phyloP scores from a whole-genome alignment of 805 yeast genomes.

The Teunomyces stri region DNA sequence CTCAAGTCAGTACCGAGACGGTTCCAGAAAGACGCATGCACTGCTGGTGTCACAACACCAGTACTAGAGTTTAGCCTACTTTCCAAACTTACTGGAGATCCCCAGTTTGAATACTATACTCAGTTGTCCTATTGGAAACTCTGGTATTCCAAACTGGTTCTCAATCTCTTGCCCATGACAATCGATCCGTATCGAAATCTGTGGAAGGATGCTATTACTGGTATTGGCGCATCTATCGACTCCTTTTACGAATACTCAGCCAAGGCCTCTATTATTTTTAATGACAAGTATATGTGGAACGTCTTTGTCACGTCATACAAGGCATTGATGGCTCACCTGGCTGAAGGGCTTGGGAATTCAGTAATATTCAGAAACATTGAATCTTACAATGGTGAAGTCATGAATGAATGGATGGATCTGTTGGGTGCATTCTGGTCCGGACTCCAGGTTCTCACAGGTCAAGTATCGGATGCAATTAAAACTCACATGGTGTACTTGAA shows the following conservation, averaged over 20 bases:
- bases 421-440: conserved; percentile 90
- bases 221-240: conserved; percentile 89
- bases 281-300: conserved; percentile 62
- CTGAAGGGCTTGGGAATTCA: conserved; percentile 18
- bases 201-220: conserved; percentile 63
- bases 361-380: conserved; percentile 59
- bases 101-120: conserved; percentile 61
- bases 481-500: conserved; percentile 65
- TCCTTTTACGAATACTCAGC: conserved; percentile 87
- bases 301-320: conserved; percentile 49
- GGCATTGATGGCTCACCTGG: conserved; percentile 50
- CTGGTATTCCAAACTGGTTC: conserved; percentile 63
- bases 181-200: conserved; percentile 56
- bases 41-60: conserved; percentile 85
- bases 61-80: conserved; percentile 76
- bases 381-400: conserved; percentile 46
- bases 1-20: conserved; percentile 41
- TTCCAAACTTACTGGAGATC: conserved; percentile 72
- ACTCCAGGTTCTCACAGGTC: conserved; percentile 74
- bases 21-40: conserved; percentile 66
- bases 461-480: conserved; percentile 59
- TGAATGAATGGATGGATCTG: conserved; percentile 77
- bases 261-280: conserved; percentile 68
- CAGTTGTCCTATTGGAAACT: conserved; percentile 61
- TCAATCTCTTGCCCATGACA: conserved; percentile 76